Percentiles rank a stretch among this genome's conserved stretches.
Conservation (phyloP, 306 rosid species). For the Malus fusca region DNA sequence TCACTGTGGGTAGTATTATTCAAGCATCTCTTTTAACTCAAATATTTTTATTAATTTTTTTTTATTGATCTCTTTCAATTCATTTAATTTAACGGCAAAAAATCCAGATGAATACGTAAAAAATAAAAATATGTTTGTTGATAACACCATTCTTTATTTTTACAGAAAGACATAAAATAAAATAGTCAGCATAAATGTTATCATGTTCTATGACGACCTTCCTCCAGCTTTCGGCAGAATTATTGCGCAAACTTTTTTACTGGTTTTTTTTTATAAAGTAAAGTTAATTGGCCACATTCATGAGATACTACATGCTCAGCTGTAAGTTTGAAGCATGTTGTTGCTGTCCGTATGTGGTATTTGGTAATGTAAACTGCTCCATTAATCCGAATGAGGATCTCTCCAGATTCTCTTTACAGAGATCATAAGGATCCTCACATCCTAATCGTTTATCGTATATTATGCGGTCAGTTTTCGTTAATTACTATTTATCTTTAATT, state of each 20-base stretch:
- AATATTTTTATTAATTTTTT: too few species aligned
- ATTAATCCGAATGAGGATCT: not conserved
- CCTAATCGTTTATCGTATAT: too few species aligned
- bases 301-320: not conserved
- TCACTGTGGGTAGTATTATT: not conserved
- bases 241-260: not conserved
- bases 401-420: accelerated
- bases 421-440: too few species aligned
- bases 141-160: not conserved
- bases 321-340: not conserved
- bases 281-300: not conserved
- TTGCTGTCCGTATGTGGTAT: not conserved
- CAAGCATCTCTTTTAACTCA: too few species aligned
- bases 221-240: not conserved
- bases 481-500: too few species aligned
- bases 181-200: not conserved
- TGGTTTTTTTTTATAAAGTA: not conserved
- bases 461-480: too few species aligned
- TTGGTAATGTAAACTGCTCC: constrained; percentile 9
- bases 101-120: accelerated
- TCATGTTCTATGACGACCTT: not conserved
- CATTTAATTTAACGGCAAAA: too few species aligned
- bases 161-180: not conserved
- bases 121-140: too few species aligned
- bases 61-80: too few species aligned